Evolutionary conservation across 1,284 basidiomycete species (phyloP), one percentile per base, ranked within the genome.

Genomic region (Ganoderma lucidum): DNA sequence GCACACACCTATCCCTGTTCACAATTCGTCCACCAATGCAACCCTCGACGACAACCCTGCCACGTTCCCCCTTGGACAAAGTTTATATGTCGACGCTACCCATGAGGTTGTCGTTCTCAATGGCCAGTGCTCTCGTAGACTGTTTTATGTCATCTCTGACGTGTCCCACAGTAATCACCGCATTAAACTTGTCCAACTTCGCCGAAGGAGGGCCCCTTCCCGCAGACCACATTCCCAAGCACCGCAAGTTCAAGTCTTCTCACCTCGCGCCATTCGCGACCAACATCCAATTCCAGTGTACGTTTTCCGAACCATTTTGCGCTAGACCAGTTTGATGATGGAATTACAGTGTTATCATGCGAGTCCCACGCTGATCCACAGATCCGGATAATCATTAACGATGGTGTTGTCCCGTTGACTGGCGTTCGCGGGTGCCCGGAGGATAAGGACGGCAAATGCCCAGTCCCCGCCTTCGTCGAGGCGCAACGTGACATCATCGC

Each of bases 41-140:
- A 97, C 96, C 0, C 83, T 96, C 39, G 85, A 95, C 74, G 85
- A 89, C 67, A 88, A 89, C 75, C 81, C 86, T 0, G 84, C 85
- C 35, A 93, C 88, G 0, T 96, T 96, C 89, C 96, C 96, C 4
- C 84, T 96, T 6, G 84, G 90, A 63, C 90, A 97, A 74, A 87
- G 85, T 68, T 82, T 97, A 48, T 97, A 96, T 74, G 95, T 94
- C 4, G 94, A 96, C 78, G 93, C 94, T 0, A 95, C 93, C 0
- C 93, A 95, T 70, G 94, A 95, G 75, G 93, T 95, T 41, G 93
- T 95, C 61, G 89, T 96, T 1, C 81, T 94, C 28, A 92, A 95
- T 74, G 87, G 92, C 92, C 70, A n/a, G 84, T 78, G 6, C 35
- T 41, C 15, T 63, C 42, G 39, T 19, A 30, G 6, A 8, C 30